Conservation (phyloP, 371 early-diverging fungal species). For the Mucor irregularis region DNA sequence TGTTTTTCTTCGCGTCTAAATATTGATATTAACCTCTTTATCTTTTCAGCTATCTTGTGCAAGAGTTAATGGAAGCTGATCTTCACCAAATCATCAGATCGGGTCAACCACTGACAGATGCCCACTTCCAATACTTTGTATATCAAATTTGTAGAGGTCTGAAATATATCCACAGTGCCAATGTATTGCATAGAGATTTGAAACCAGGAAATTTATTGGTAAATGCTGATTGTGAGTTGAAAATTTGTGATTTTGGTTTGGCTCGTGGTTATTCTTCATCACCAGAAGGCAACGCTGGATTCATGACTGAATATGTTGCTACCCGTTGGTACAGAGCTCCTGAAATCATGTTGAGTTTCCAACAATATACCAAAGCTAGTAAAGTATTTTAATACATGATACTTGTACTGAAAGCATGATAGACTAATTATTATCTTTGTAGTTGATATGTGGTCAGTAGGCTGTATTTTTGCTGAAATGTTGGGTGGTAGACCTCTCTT, state of each 20-base stretch:
- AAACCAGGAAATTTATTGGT: slow-evolving; percentile 97
- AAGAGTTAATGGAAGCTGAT: slow-evolving; percentile 99
- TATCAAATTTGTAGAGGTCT: slow-evolving; percentile 97
- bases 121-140: slow-evolving; percentile 98
- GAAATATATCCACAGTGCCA: slow-evolving; percentile 98
- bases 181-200: slow-evolving; percentile 92
- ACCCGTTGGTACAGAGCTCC: slow-evolving; percentile 99
- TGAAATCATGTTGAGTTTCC: slow-evolving; percentile 96
- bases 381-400: slow-evolving; percentile 30
- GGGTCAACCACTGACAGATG: slow-evolving; percentile 94
- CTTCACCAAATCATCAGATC: slow-evolving; percentile 97
- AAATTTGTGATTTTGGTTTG: slow-evolving; percentile 95
- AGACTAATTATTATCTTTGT: slow-evolving; percentile 3
- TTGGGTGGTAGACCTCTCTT: slow-evolving; percentile 88
- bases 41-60: slow-evolving; percentile 69
- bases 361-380: slow-evolving; percentile 95
- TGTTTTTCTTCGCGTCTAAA: too few relatives aligned
- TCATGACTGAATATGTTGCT: slow-evolving; percentile 97
- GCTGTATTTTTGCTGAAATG: slow-evolving; percentile 98
- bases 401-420: not conserved
- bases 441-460: slow-evolving; percentile 99
- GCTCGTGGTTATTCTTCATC: slow-evolving; percentile 91
- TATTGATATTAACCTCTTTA: not conserved
- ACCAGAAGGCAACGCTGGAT: slow-evolving; percentile 81
- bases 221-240: slow-evolving; percentile 97